Evolutionary conservation across 352 stramenopile species (phyloP).

Genomic region (Globisporangium nodosum): DNA sequence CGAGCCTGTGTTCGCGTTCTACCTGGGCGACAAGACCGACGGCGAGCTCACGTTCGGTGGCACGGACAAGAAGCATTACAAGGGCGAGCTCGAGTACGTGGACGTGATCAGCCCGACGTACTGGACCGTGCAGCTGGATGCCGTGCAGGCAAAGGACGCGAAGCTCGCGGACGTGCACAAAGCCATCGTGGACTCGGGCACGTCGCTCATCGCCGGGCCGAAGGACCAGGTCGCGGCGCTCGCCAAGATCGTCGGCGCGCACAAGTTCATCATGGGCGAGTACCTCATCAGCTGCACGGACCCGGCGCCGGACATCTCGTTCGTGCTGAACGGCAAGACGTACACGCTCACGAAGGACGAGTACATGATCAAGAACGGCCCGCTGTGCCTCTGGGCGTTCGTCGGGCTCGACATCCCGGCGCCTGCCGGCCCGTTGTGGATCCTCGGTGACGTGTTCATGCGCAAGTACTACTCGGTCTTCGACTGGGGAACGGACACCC

Average conservation of each 20-base stretch:
- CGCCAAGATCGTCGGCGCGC: conserved; percentile 42
- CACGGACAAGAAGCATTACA: conserved; percentile 72
- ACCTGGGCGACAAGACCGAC: conserved; percentile 60
- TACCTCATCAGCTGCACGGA: conserved; percentile 91
- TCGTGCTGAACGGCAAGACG: conserved; percentile 79
- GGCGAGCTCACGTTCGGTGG: conserved; percentile 25
- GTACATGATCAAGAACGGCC: conserved; percentile 80
- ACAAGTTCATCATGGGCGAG: conserved; percentile 85
- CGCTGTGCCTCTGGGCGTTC: conserved; percentile 15
- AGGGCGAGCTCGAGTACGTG: conserved; percentile 78
- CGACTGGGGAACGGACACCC: conserved; percentile 58
- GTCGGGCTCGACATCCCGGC: conserved; percentile 9
- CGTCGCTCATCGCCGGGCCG: conserved; percentile 16
- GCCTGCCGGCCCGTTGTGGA: conserved; percentile 2
- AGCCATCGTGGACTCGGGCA: conserved; percentile 25
- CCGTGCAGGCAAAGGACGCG: conserved; percentile 24
- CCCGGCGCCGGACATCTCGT: conserved; percentile 83
- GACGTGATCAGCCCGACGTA: conserved; percentile 16
- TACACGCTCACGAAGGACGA: conserved; percentile 87
- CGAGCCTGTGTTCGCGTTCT: conserved; percentile 86
- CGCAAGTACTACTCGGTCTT: conserved; percentile 92
- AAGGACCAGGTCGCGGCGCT: conserved; percentile 14
- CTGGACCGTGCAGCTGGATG: conserved; percentile 31
- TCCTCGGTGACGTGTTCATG: conserved; percentile 91
- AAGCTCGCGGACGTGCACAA: conserved; percentile 11